Evolutionary conservation across 805 yeast genomes (phyloP).

Genomic region (Teunomyces funiuensis): DNA sequence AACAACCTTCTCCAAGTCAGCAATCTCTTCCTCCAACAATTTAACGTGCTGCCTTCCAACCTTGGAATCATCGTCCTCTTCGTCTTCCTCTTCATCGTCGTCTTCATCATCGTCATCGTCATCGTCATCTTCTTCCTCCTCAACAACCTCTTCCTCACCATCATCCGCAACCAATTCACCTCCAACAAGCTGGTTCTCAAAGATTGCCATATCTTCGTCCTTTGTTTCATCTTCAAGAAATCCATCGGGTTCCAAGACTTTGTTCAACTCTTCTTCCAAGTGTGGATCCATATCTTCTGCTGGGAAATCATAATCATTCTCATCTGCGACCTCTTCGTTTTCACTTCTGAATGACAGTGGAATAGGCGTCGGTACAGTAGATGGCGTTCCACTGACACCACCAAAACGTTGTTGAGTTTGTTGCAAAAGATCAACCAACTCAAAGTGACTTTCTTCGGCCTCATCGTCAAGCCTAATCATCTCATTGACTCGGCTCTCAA

Average conservation of each 20-base stretch:
- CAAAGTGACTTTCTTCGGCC: slow-evolving; percentile 79
- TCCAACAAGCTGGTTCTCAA: slow-evolving; percentile 12
- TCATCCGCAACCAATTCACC: slow-evolving; percentile 47
- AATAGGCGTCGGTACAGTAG: slow-evolving; percentile 21
- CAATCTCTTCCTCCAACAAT: slow-evolving; percentile 78
- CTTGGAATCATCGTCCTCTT: slow-evolving; percentile 53
- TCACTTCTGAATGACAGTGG: slow-evolving; percentile 2
- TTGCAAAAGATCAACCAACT: slow-evolving; percentile 58
- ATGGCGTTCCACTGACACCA: slow-evolving; percentile 26
- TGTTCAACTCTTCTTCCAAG: slow-evolving; percentile 57
- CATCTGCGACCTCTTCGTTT: slow-evolving; percentile 10
- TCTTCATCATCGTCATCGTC: slow-evolving; percentile 57
- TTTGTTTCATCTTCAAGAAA: slow-evolving; percentile 27
- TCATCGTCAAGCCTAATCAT: slow-evolving; percentile 73
- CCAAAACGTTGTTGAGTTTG: slow-evolving; percentile 31
- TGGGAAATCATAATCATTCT: slow-evolving; percentile 35
- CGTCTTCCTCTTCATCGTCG: slow-evolving; percentile 49
- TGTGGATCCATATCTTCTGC: slow-evolving; percentile 35
- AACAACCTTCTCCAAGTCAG: slow-evolving; percentile 76
- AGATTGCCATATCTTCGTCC: slow-evolving; percentile 33
- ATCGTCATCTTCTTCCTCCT: slow-evolving; percentile 55
- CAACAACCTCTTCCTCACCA: slow-evolving; percentile 53
- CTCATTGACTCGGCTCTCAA: slow-evolving; percentile 78
- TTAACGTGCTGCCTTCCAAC: slow-evolving; percentile 57
- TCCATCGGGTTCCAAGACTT: slow-evolving; percentile 39